Conservation (phyloP, 768 basidiomycete species). For the Ramaria rubella region DNA sequence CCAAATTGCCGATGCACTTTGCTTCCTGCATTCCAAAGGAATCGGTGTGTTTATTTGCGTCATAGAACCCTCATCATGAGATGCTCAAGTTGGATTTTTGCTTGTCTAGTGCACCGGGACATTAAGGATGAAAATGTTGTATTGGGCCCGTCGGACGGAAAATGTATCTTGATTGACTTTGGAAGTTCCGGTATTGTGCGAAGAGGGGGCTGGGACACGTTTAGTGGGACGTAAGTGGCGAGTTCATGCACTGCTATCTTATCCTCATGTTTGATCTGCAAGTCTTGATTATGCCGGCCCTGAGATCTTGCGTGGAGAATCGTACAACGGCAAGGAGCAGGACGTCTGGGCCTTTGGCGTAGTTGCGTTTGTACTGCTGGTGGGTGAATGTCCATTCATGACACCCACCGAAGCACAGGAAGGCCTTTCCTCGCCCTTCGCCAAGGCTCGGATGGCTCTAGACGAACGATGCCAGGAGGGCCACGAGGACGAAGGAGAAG, state of each 20-base stretch:
- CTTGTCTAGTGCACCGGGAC: conserved; percentile 76
- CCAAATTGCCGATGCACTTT: conserved; percentile 87
- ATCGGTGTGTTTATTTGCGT: conserved; percentile 87
- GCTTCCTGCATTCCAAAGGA: conserved; percentile 84
- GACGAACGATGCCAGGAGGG: conserved; percentile 77
- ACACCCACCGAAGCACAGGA: conserved; percentile 88
- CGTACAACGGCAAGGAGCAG: conserved; percentile 93
- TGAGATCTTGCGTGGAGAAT: conserved; percentile 90
- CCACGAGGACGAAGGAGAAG: conserved; percentile 66
- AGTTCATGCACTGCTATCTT: conserved; percentile 1
- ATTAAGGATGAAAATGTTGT: conserved; percentile 98
- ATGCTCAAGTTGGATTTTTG: not conserved
- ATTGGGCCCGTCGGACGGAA: conserved; percentile 61
- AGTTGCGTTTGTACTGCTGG: conserved; percentile 89
- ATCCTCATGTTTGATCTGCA: conserved; percentile 15
- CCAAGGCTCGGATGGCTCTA: conserved; percentile 66
- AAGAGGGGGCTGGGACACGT: conserved; percentile 84
- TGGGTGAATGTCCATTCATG: conserved; percentile 88
- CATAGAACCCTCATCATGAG: not conserved
- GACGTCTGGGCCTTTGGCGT: conserved; percentile 99
- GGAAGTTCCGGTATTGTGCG: conserved; percentile 85
- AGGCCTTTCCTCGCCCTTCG: conserved; percentile 69
- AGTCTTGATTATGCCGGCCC: conserved; percentile 94
- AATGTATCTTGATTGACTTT: conserved; percentile 93
- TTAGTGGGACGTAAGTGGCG: conserved; percentile 80